phyloP scores from a whole-genome alignment of 768 basidiomycete species.

The Tricholoma sp. region DNA sequence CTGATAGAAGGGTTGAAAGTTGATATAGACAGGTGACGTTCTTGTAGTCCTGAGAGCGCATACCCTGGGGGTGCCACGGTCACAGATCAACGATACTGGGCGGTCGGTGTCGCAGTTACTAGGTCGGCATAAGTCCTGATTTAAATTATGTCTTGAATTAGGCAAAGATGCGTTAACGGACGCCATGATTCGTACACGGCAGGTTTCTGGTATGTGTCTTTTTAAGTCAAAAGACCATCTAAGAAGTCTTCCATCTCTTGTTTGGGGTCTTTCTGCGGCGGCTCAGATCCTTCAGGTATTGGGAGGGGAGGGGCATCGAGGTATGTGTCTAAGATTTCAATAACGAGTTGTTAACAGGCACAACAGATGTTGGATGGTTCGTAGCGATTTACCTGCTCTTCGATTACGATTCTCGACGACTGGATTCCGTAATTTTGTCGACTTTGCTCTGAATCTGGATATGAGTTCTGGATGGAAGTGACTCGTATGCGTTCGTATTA shows the following conservation, averaged over 20 bases:
- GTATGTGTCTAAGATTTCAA: slow-evolving; percentile 1
- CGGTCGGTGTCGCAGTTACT: too few species aligned
- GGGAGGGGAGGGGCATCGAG: slow-evolving; percentile 20
- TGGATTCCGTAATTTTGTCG: slow-evolving; percentile 41
- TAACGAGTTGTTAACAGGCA: not conserved
- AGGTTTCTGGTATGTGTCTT: not conserved
- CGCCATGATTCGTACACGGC: too few species aligned
- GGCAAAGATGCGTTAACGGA: too few species aligned
- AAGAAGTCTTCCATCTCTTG: slow-evolving; percentile 13
- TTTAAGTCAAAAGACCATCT: slow-evolving; percentile 1
- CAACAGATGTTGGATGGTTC: not conserved
- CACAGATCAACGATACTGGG: too few species aligned
- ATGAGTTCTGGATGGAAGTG: slow-evolving; percentile 44
- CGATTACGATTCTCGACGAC: slow-evolving; percentile 20
- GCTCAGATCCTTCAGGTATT: not conserved
- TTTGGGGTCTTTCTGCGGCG: slow-evolving; percentile 7
- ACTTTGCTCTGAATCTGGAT: slow-evolving; percentile 50
- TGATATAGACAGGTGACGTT: too few species aligned
- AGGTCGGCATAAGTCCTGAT: too few species aligned
- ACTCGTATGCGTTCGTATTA: not conserved
- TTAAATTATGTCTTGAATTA: too few species aligned
- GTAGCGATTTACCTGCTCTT: slow-evolving; percentile 30
- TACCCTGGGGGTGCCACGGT: too few species aligned
- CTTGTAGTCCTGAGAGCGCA: too few species aligned
- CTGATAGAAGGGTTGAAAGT: too few species aligned